Base-by-base conservation (phyloP, 73 alveolate species). In the Tetrahymena borealis region DNA sequence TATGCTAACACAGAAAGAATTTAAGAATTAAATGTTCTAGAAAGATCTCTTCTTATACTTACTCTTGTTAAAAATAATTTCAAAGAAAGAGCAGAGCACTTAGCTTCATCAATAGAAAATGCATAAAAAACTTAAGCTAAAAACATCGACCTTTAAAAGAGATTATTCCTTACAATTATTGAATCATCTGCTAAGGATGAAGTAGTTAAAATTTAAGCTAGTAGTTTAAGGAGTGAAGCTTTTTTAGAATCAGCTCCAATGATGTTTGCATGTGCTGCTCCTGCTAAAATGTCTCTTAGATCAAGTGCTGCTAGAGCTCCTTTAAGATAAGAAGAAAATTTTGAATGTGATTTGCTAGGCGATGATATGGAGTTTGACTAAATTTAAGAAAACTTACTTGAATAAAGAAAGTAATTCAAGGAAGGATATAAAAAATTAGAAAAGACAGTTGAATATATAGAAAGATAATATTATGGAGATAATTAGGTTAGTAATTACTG, bases 381-480 rank as follows among this genome's bases (percentile, higher is more conserved):
- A n/a, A n/a, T n/a, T n/a, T n/a, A n/a, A n/a, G n/a, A n/a, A n/a
- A n/a, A n/a, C n/a, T n/a, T n/a, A n/a, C n/a, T n/a, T n/a, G n/a
- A n/a, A 60, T 10, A 18, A 3, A 60, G 85, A n/a, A 20, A 60
- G 28, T 18, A 60, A 16, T 60, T 60, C 31, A 60, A 60, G 35
- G 85, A 60, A 60, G 85, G 85, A 15, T 60, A 92, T 91, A 91
- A 96, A 90, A 98, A 98, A 39, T 91, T 95, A 33, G 98, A 98
- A 43, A 90, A 96, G 39, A 96, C 99, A 1, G 95, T 94, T 35
- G 99, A 98, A 92, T 98, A 93, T 91, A 91, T 94, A 77, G 99
- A 98, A 95, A 97, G 99, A 12, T 98, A 96, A 42, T 98, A 96
- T 92, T 97, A 94, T 16, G 33, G 42, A 20, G 85, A 60, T 9